A percentile compares a stretch with the other conserved stretches of the same genome.
Evolutionary conservation across 371 early-diverging fungal species (phyloP).

Genomic region (Rhizopus delemar): DNA sequence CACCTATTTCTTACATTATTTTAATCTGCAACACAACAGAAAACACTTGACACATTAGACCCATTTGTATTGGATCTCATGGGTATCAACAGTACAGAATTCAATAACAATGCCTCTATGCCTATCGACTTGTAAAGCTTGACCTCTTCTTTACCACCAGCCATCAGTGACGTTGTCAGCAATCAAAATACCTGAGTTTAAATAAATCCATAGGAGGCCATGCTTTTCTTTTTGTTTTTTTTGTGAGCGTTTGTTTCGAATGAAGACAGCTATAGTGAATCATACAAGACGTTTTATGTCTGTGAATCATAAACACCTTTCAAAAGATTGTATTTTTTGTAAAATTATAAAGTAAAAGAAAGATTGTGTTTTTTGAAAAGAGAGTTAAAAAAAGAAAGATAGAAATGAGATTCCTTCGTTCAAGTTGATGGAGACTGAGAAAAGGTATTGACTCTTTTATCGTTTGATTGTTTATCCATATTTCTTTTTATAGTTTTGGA

Average conservation of each 20-base stretch:
- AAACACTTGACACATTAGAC: background rate
- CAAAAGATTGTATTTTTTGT: constrained; percentile 83
- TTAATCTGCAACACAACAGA: constrained; percentile 2
- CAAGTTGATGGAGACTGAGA: constrained; percentile 81
- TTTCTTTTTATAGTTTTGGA: constrained; percentile 47
- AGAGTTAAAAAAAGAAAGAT: background rate
- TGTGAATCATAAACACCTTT: constrained; percentile 28
- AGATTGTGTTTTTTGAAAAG: background rate
- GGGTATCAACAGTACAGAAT: background rate
- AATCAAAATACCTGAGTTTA: background rate
- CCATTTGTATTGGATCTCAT: background rate
- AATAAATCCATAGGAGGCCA: background rate
- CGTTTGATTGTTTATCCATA: background rate
- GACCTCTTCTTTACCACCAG: too few species aligned
- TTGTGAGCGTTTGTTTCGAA: constrained; percentile 10
- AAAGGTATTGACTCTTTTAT: constrained; percentile 43
- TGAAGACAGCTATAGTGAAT: constrained; percentile 5
- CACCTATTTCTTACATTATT: background rate
- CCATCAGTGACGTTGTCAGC: background rate
- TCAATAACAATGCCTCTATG: too few species aligned
- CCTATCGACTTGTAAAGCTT: too few species aligned
- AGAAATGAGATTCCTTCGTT: constrained; percentile 83
- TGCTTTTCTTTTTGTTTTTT: constrained; percentile 1
- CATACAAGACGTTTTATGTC: constrained; percentile 23
- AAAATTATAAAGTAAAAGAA: constrained; percentile 70